A percentile compares a stretch with the other conserved stretches of the same genome.
Conservation (phyloP, 2,329 filamentous ascomycete species). For the Furcasterigmium furcatum region DNA sequence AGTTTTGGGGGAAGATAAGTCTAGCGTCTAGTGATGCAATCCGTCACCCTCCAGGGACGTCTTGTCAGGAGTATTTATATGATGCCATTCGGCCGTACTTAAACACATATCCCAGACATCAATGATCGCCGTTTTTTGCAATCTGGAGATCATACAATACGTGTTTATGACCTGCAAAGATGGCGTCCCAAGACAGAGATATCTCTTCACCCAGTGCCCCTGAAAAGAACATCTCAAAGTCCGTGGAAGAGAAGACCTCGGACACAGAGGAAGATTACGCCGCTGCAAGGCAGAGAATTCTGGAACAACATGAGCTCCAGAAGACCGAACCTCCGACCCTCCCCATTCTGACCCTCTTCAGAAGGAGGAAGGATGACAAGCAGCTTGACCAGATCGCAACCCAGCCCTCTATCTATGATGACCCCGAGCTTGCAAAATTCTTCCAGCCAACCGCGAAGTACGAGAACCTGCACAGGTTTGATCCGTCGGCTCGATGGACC, state of each 20-base stretch:
- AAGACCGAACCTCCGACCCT: background rate
- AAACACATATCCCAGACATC: no score
- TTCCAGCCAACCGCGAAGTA: background rate
- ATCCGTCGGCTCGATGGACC: slow-evolving; percentile 30
- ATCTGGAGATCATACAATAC: no score
- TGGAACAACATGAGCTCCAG: slow-evolving; percentile 1
- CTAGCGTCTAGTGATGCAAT: no score
- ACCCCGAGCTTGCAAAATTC: slow-evolving; percentile 5
- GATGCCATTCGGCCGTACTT: no score
- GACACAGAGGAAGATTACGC: background rate
- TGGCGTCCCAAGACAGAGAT: slow-evolving; percentile 20
- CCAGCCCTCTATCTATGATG: slow-evolving; percentile 8
- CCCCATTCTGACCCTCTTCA: background rate
- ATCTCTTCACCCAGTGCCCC: background rate
- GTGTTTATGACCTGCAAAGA: no score
- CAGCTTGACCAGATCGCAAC: slow-evolving; percentile 1
- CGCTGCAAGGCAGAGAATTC: background rate
- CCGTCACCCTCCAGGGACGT: no score
- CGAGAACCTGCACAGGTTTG: slow-evolving; percentile 33
- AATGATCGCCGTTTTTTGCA: no score
- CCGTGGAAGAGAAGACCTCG: background rate
- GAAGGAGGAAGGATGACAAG: background rate
- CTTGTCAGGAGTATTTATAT: no score
- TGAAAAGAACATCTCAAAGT: background rate
- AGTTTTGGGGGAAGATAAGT: no score